Evolutionary conservation across 2,329 filamentous ascomycete genomes (phyloP), one percentile per base, ranked within the genome.

Genomic region (Ceratocystis variospora): DNA sequence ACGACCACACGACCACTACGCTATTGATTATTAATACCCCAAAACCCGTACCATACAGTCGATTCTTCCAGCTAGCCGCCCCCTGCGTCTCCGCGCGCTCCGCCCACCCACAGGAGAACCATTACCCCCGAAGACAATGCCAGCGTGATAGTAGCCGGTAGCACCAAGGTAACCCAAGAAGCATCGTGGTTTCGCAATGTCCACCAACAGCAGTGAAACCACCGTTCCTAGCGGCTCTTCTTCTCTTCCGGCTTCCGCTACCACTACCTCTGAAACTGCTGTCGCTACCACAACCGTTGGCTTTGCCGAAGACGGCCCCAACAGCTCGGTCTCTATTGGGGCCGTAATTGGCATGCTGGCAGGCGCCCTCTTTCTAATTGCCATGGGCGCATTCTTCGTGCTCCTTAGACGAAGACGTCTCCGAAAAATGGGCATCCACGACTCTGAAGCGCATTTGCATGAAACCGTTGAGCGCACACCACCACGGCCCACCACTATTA

Each of bases 401-500:
- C 28, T 67, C 45, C 62, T 67, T 22, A 62, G 66, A n/a, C 66
- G 66, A 22, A 62, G 66, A 10, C 62, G 59, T 5, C 66, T 67
- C n/a, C 33, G 45, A 10, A 61, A 67, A 64, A 31, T 67, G 37
- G 66, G 66, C 10, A 64, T 67, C 22, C 45, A 63, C n/a, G 66
- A 67, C 12, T 50, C 66, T 19, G 66, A 67, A 57, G 66, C 62
- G 17, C 66, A 67, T 17, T 55, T 67, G 5, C 66, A 67, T 31
- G 66, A 67, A 65, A 63, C 62, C 45, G 55, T 55, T 19, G 19
- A 64, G 55, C 53, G 62, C 31, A 19, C 50, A 17, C n/a, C 48
- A 10, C 61, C 48, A 45, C 61, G 65, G 37, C 65, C 65, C 3
- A 31, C 61, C n/a, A 67, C 66, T 7, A 22, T 64, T n/a, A 64